Evolutionary conservation across 257 asterid species (phyloP), one percentile per base, ranked within the genome.

Genomic region (Solanum okadae): DNA sequence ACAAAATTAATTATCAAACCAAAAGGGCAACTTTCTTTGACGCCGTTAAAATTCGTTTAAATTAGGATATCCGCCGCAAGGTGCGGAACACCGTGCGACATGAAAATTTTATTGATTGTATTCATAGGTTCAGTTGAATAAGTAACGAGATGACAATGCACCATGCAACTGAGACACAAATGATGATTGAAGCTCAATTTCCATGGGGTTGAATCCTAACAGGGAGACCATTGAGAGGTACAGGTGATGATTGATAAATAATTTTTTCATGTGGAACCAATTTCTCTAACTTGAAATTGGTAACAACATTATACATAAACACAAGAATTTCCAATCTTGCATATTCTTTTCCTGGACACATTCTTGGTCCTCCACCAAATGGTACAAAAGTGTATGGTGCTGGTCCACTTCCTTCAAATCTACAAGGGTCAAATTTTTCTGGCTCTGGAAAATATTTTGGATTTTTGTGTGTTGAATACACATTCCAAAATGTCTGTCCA

Each of bases 401-500:
- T 35, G 82, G 82, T 34, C 82, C 82, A 37, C 82, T 75, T 75
- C 82, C 82, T 34, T 75, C 82, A 75, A 75, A 75, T 75, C 82
- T 75, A 20, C 31, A 75, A 10, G 82, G 82, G 49, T 75, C 82
- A 75, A 75, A 75, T 35, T 10, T 75, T 20, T 75, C 82, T 35
- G 82, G 82, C 1, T 75, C 82, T 10, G 82, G 49, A 10, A 75
- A 75, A 81, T 89, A 91, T 23, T 89, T 84, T 20, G 91, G 88
- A 77, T 89, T 86, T 84, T 88, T 89, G 87, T 89, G 90, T 70
- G 92, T 86, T 35, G 93, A 25, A 44, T 89, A 86, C 14, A 88
- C 88, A 15, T 73, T 91, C 93, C 92, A 91, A 42, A 82, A 89
- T 40, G 88, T 82, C 93, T 91, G 86, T 87, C n/a, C 44, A 85